Evolutionary conservation across 2,329 filamentous ascomycete species (phyloP).

Genomic region (Monosporascus sp.): DNA sequence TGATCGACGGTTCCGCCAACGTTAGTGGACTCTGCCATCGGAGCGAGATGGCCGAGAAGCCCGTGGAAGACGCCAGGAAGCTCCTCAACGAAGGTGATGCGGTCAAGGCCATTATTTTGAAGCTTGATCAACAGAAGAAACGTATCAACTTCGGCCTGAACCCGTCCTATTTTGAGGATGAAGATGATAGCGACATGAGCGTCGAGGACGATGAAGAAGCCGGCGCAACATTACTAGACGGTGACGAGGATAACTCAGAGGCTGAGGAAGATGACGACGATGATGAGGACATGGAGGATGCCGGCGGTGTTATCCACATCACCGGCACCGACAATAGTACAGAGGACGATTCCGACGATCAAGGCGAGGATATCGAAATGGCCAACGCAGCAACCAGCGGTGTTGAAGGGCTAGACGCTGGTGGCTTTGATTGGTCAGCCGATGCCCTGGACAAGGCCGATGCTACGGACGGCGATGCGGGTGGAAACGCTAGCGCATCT

Average conservation of each 20-base stretch:
- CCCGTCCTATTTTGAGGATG: conserved; percentile 76
- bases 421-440: conserved; percentile 85
- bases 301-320: conserved; percentile 38
- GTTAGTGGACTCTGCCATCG: conserved; percentile 91
- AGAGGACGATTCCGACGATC: conserved; percentile 35
- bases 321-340: conserved; percentile 36
- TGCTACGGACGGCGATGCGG: conserved; percentile 45
- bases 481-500: conserved; percentile 26
- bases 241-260: conserved; percentile 30
- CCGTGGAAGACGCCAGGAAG: conserved; percentile 77
- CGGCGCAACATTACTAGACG: conserved; percentile 33
- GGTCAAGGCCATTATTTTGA: conserved; percentile 88
- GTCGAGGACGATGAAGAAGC: conserved; percentile 39
- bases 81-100: conserved; percentile 84
- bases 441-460: conserved; percentile 54
- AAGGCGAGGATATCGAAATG: conserved; percentile 38
- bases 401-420: conserved; percentile 57
- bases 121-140: conserved; percentile 67
- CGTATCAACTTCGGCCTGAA: conserved; percentile 88
- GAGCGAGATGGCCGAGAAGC: conserved; percentile 82
- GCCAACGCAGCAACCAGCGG: conserved; percentile 30
- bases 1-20: conserved; percentile 79
- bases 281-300: conserved; percentile 43
- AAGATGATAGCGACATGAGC: conserved; percentile 27
- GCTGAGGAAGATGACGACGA: conserved; percentile 42